Conservation (phyloP, 225 moss, liverwort and hornwort genomes). For the Marchantia paleacea region DNA sequence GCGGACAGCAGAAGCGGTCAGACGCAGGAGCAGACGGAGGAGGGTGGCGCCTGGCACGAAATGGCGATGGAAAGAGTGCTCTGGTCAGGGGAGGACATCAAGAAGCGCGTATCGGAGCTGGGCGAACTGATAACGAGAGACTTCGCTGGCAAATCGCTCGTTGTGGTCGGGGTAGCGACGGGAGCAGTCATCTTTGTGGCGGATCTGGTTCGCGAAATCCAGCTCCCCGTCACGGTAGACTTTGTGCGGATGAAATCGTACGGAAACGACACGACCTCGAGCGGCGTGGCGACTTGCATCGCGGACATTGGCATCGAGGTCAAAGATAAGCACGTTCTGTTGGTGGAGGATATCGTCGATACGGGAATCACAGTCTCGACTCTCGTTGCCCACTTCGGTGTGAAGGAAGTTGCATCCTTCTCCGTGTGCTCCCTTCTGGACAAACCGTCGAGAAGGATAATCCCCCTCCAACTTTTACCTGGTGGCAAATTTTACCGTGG, state of each 20-base stretch:
- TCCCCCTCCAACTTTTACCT: slow-evolving; percentile 54
- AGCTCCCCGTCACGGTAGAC: slow-evolving; percentile 56
- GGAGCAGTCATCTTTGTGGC: slow-evolving; percentile 75
- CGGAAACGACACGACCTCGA: slow-evolving; percentile 42
- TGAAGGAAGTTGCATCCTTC: slow-evolving; percentile 57
- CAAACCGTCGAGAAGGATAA: slow-evolving; percentile 48
- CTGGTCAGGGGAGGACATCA: no score
- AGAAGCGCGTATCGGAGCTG: background rate
- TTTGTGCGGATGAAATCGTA: slow-evolving; percentile 63
- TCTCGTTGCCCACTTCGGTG: slow-evolving; percentile 50
- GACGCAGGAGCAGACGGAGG: background rate
- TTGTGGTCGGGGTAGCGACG: slow-evolving; percentile 45
- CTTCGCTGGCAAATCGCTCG: background rate
- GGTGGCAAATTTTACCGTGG: slow-evolving; percentile 61
- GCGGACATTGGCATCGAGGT: slow-evolving; percentile 65
- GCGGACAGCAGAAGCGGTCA: no score
- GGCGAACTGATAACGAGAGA: background rate
- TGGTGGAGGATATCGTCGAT: slow-evolving; percentile 77
- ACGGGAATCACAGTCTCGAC: slow-evolving; percentile 66
- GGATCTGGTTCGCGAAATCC: slow-evolving; percentile 52
- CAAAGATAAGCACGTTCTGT: slow-evolving; percentile 56
- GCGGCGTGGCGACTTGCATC: slow-evolving; percentile 56
- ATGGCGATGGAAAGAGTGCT: no score
- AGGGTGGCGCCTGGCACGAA: no score
- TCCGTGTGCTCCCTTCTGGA: slow-evolving; percentile 65